Evolutionary conservation across 768 basidiomycete species (phyloP).

Genomic region (Termitomyces sp.): DNA sequence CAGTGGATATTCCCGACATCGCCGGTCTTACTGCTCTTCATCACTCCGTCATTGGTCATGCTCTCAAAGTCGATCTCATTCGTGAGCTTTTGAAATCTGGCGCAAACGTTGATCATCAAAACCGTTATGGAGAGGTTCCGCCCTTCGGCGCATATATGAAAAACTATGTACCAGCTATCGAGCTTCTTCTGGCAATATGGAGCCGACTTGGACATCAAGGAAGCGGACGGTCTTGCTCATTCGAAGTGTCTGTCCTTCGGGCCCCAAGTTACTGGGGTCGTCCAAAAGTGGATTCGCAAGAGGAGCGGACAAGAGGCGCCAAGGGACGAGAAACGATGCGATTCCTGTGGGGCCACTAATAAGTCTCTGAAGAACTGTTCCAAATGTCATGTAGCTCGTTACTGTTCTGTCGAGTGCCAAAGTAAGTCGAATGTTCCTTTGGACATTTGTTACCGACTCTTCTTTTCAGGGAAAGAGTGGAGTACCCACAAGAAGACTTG

Average conservation of each 20-base stretch:
- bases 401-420: slow-evolving; percentile 56
- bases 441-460: neutral
- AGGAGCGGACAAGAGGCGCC: slow-evolving; percentile 39
- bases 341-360: slow-evolving; percentile 24
- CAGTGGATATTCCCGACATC: slow-evolving; percentile 40
- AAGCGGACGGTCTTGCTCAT: slow-evolving; percentile 35
- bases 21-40: slow-evolving; percentile 47
- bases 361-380: slow-evolving; percentile 37
- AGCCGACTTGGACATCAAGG: slow-evolving; percentile 39
- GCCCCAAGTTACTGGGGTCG: slow-evolving; percentile 37
- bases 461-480: slow-evolving; percentile 42
- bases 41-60: slow-evolving; percentile 32
- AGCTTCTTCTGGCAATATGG: slow-evolving; percentile 47
- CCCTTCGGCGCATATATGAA: slow-evolving; percentile 29
- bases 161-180: slow-evolving; percentile 28
- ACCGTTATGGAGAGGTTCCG: slow-evolving; percentile 45
- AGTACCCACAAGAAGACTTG: slow-evolving; percentile 43
- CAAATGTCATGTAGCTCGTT: slow-evolving; percentile 41
- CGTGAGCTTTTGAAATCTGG: slow-evolving; percentile 39
- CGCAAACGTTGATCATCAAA: slow-evolving; percentile 46
- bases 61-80: slow-evolving; percentile 25
- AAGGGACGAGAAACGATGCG: slow-evolving; percentile 43
- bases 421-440: slow-evolving; percentile 29
- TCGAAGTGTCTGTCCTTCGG: slow-evolving; percentile 31
- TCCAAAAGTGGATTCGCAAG: slow-evolving; percentile 44